These are phyloP conservation scores for Tuber calosporum DNA, from an alignment of 495 filamentous ascomycete genomes.

Conservation along the genomic window DNA sequence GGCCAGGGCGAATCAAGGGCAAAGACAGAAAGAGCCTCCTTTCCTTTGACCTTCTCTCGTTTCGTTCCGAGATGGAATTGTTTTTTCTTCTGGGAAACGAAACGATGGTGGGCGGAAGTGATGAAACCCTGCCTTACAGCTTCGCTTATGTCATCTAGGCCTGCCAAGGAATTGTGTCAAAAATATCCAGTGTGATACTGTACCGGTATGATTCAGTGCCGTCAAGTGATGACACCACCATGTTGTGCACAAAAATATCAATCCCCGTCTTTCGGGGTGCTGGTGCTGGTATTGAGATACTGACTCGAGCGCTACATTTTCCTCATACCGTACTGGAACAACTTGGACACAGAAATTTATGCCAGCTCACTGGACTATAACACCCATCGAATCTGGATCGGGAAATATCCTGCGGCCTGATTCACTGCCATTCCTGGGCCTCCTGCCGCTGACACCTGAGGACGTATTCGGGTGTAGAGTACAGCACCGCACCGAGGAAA, in stretches of 20 bases:
- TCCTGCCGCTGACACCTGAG: neutral
- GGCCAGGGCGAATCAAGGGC: neutral
- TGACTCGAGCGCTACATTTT: neutral
- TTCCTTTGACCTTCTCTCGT: constrained; percentile 2
- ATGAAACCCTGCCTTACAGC: neutral
- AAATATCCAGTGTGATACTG: neutral
- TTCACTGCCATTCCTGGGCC: neutral
- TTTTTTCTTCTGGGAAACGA: constrained; percentile 13
- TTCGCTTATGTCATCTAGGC: neutral
- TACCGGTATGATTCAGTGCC: no score
- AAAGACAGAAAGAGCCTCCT: constrained; percentile 3
- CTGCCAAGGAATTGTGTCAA: neutral
- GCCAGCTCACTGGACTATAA: neutral
- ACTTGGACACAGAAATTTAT: neutral
- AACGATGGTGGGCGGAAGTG: neutral
- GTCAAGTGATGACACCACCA: no score
- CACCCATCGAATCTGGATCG: neutral
- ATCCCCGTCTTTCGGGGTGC: neutral
- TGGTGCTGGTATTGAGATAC: no score
- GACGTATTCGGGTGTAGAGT: neutral
- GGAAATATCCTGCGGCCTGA: neutral
- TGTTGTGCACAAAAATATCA: neutral
- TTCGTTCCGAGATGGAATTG: constrained; percentile 9
- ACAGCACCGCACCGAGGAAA: neutral
- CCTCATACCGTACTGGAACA: neutral